phyloP scores from a whole-genome alignment of 352 stramenopile species.

The Phytophthora megakarya region DNA sequence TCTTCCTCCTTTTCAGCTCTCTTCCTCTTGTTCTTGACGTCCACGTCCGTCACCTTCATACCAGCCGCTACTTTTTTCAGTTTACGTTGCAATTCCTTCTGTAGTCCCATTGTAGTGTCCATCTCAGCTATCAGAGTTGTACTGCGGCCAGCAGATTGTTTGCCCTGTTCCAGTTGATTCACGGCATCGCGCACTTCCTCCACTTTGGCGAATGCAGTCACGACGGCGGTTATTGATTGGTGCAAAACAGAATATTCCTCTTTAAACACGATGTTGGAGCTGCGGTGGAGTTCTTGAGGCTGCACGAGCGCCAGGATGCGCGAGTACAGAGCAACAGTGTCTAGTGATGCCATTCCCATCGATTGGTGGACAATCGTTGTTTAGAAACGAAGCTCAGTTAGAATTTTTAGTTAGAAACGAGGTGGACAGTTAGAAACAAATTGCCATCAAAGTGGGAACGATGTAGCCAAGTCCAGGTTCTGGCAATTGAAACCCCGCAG shows the following conservation, averaged over 20 bases:
- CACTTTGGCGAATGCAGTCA: slow-evolving; percentile 19
- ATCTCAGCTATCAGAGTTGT: slow-evolving; percentile 19
- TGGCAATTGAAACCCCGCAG: background rate
- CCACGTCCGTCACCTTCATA: slow-evolving; percentile 19
- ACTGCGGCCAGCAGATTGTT: slow-evolving; percentile 15
- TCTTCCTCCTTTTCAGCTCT: too few relatives aligned
- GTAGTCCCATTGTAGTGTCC: slow-evolving; percentile 17
- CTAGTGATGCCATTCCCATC: background rate
- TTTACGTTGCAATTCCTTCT: slow-evolving; percentile 10
- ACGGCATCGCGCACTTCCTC: slow-evolving; percentile 37
- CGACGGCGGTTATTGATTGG: slow-evolving; percentile 4
- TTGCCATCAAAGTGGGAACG: too few relatives aligned
- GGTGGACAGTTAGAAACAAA: too few relatives aligned
- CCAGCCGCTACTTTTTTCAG: slow-evolving; percentile 21
- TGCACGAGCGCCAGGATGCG: slow-evolving; percentile 31
- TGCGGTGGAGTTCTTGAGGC: slow-evolving; percentile 22
- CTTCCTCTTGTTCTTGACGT: too few relatives aligned
- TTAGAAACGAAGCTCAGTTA: too few relatives aligned
- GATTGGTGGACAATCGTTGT: slow-evolving; percentile 19
- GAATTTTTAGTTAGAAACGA: too few relatives aligned
- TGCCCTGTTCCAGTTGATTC: slow-evolving; percentile 31
- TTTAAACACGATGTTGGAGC: slow-evolving; percentile 25
- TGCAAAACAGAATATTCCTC: slow-evolving; percentile 17
- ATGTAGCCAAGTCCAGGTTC: background rate
- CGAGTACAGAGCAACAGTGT: slow-evolving; percentile 27